Percentiles rank a stretch among this genome's conserved stretches.
Conservation (phyloP, 2,329 filamentous ascomycete species). For the Exophiala spinifera region DNA sequence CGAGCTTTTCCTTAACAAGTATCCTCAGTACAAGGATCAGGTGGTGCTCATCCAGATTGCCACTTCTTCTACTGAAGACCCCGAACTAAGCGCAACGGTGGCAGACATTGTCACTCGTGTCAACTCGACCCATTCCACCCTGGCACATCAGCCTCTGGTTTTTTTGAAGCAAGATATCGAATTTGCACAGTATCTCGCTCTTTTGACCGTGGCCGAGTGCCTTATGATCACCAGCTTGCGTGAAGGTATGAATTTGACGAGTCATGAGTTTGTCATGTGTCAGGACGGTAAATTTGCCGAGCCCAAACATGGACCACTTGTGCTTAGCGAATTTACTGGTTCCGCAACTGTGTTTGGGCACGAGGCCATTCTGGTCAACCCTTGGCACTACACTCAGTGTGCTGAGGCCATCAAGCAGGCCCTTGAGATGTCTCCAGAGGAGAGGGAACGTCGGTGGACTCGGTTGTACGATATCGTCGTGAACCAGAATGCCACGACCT, state of each 20-base stretch:
- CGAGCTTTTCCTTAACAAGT: constrained; percentile 89
- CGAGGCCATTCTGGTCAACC: constrained; percentile 81
- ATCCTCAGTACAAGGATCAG: constrained; percentile 82
- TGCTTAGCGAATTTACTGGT: constrained; percentile 92
- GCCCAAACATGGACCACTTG: constrained; percentile 83
- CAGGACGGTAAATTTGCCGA: constrained; percentile 74
- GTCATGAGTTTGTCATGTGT: constrained; percentile 89
- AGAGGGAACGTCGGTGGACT: constrained; percentile 72
- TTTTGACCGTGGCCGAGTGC: constrained; percentile 84
- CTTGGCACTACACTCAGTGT: constrained; percentile 89
- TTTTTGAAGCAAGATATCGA: constrained; percentile 94
- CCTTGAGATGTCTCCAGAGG: constrained; percentile 72
- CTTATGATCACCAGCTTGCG: constrained; percentile 93
- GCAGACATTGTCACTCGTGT: constrained; percentile 93
- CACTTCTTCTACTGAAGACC: constrained; percentile 82
- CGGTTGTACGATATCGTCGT: constrained; percentile 71
- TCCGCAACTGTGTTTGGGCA: constrained; percentile 82
- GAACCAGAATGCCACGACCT: constrained; percentile 78
- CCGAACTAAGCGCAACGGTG: constrained; percentile 80
- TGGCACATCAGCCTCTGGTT: constrained; percentile 87
- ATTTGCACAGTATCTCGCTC: constrained; percentile 87
- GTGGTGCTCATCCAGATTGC: constrained; percentile 93
- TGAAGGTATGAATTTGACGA: constrained; percentile 95
- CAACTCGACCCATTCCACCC: constrained; percentile 84
- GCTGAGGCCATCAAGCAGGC: constrained; percentile 81